Evolutionary conservation across 176 grass and related monocot genomes (phyloP), one percentile per base, ranked within the genome.

Genomic region (Carex kokanica): DNA sequence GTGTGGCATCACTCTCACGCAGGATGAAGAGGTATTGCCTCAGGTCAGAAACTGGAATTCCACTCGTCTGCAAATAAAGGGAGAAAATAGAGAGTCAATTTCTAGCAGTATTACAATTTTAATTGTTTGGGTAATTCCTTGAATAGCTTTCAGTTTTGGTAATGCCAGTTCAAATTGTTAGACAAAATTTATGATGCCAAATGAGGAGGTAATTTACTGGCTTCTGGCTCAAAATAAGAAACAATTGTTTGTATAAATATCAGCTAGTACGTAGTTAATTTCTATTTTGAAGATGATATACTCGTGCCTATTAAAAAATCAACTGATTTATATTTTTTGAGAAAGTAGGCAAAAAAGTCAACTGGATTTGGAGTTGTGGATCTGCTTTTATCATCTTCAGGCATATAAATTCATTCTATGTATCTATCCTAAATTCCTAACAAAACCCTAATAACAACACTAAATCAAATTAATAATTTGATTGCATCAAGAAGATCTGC

Each of bases 1-100:
- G 87, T 13, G 89, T 97, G 31, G 89, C 91, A 91, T 97, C 94
- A 83, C 83, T 85, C 25, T 97, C 89, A 55, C 91, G 87, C 75
- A 93, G 23, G 81, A 97, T 90, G 86, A 97, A 97, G 11, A 97
- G 85, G 51, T 97, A 91, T 32, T 97, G 82, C 80, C 87, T 89
- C 20, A 97, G 94, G 70, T 97, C 94, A 7, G 89, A 88, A 85
- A 83, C 86, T 47, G 85, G 89, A 83, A 97, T 90, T 83, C 94
- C 94, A 82, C 94, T 97, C 83, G 88, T 93, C 94, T 97, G 91
- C 5, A 81, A 34, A 65, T 67, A 84, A 6, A 64, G 1, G 29
- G 0, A 69, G 38, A 61, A 24, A 85, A 92, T 81, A 85, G 45
- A 73, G n/a, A 27, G 63, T 77, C 40, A 68, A 77, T 77, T 77